A percentile compares a stretch with the other conserved stretches of the same genome.
phyloP scores from a whole-genome alignment of 108 stramenopile genomes.

The Aurantiochytrium sp. region DNA sequence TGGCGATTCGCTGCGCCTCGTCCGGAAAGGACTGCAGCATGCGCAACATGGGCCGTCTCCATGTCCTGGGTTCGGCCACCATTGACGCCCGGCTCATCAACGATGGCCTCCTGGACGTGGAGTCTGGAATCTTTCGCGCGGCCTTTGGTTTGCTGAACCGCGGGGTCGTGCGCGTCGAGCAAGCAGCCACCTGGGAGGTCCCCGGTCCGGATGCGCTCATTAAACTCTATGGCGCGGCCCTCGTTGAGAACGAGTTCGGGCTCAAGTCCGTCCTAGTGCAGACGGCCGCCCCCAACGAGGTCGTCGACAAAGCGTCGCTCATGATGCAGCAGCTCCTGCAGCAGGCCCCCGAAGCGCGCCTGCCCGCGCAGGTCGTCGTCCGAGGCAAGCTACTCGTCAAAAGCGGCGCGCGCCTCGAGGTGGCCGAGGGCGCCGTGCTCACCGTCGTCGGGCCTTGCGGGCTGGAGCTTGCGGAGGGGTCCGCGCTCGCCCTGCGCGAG shows the following conservation, averaged over 20 bases:
- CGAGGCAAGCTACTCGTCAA: neutral
- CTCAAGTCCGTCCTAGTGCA: neutral
- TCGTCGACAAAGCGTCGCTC: neutral
- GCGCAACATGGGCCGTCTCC: neutral
- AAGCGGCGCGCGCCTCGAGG: neutral
- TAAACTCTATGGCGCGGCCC: neutral
- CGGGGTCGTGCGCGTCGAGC: neutral
- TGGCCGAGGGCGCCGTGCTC: neutral
- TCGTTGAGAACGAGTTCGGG: neutral
- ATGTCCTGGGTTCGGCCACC: neutral
- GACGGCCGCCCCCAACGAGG: neutral
- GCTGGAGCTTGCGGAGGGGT: neutral
- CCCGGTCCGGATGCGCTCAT: neutral
- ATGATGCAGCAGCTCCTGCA: neutral
- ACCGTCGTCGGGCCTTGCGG: neutral
- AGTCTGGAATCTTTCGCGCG: neutral
- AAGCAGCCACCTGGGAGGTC: neutral
- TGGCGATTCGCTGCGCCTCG: neutral
- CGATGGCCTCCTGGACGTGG: neutral
- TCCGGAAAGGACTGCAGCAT: neutral
- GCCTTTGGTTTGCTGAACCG: neutral
- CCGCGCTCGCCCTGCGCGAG: neutral
- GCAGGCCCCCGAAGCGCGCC: neutral
- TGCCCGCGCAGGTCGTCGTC: neutral
- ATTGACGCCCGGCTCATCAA: neutral